phyloP scores from a whole-genome alignment of 139 green algal genomes.

The Coelastrella sp. region DNA sequence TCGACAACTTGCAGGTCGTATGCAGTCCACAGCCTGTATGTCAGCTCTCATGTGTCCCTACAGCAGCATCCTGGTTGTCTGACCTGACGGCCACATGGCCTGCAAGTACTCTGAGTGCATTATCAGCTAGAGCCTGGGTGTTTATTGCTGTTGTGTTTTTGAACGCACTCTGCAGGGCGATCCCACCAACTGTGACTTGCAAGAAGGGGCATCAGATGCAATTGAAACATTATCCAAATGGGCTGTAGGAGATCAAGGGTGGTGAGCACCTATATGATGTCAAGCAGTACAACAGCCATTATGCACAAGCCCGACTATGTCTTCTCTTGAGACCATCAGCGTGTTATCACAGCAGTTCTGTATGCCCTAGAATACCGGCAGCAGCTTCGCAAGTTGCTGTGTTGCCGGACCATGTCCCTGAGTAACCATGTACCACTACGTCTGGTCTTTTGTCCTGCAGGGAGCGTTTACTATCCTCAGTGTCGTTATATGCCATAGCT shows the following conservation, averaged over 20 bases:
- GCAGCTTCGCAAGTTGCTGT: background rate
- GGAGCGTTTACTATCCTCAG: conserved; percentile 43
- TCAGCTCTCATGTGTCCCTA: background rate
- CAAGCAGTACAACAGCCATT: no score
- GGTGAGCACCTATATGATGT: no score
- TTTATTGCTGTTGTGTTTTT: no score
- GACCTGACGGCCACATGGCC: no score
- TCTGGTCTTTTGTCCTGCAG: conserved; percentile 8
- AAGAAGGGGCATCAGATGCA: conserved; percentile 36
- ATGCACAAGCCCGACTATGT: no score
- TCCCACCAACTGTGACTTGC: conserved; percentile 34
- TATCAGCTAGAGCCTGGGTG: no score
- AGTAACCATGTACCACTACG: background rate
- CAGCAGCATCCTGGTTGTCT: no score
- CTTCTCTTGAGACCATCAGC: no score
- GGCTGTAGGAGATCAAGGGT: conserved; percentile 41
- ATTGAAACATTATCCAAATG: conserved; percentile 36
- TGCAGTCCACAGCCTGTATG: background rate
- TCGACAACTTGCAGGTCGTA: background rate
- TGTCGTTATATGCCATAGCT: conserved; percentile 46
- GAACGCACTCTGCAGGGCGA: conserved; percentile 31
- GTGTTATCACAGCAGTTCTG: no score
- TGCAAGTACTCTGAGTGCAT: background rate
- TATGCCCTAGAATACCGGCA: no score
- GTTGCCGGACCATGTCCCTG: background rate